Percentiles rank a stretch among this genome's conserved stretches.
Evolutionary conservation across 2,329 filamentous ascomycete genomes (phyloP).

Genomic region (Exophiala xenobiotica): DNA sequence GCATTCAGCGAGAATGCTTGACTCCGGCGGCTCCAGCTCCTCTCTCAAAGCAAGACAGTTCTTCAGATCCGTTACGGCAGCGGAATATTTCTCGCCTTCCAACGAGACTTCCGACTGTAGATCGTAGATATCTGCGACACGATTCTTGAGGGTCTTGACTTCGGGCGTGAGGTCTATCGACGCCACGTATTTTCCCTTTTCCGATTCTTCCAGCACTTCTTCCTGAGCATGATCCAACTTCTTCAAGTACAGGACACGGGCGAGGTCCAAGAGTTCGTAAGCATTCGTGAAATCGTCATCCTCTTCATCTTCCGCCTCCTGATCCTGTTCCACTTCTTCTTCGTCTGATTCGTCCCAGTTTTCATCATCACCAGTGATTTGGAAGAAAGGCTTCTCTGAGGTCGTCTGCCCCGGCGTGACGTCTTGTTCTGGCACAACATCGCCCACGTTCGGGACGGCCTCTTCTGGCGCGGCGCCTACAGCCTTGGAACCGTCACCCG

Average conservation of each 20-base stretch:
- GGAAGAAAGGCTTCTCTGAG: constrained; percentile 75
- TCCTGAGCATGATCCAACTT: constrained; percentile 54
- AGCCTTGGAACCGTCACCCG: constrained; percentile 11
- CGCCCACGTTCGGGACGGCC: constrained; percentile 43
- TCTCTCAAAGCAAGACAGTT: constrained; percentile 76
- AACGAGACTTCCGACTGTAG: constrained; percentile 94
- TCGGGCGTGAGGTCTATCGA: constrained; percentile 36
- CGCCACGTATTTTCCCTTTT: constrained; percentile 44
- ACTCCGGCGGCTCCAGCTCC: constrained; percentile 74
- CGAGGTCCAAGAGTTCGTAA: constrained; percentile 63
- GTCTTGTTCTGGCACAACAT: constrained; percentile 40
- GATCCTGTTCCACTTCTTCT: constrained; percentile 59
- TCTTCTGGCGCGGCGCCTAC: constrained; percentile 2
- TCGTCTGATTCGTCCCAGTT: constrained; percentile 84
- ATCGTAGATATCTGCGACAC: constrained; percentile 89
- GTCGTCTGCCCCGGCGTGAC: constrained; percentile 34
- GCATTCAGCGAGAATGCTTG: constrained; percentile 84
- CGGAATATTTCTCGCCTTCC: constrained; percentile 88
- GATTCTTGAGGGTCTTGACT: constrained; percentile 69
- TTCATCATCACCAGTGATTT: constrained; percentile 83
- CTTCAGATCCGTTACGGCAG: constrained; percentile 81
- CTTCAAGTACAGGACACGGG: constrained; percentile 58
- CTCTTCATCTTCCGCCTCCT: constrained; percentile 50
- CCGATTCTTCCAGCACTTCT: constrained; percentile 35
- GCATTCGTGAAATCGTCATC: constrained; percentile 65